Evolutionary conservation across 176 grass and related monocot species (phyloP).

Genomic region (Melocanna baccifera): DNA sequence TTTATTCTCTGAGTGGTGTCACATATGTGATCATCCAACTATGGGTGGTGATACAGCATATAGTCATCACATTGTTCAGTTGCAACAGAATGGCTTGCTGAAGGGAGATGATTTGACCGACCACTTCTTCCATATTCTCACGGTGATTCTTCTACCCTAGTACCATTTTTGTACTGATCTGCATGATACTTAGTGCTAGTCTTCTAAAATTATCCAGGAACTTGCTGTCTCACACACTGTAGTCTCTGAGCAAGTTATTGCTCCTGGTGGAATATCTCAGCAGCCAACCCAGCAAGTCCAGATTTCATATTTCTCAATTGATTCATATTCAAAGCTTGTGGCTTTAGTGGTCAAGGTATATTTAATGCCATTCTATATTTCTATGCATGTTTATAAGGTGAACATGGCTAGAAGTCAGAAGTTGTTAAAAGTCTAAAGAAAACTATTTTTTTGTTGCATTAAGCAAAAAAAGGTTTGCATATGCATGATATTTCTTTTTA

Average conservation of each 20-base stretch:
- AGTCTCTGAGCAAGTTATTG: conserved; percentile 55
- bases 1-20: conserved; percentile 86
- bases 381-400: neutral
- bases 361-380: conserved; percentile 6
- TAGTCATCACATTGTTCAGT: conserved; percentile 65
- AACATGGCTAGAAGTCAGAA: neutral
- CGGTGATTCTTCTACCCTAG: conserved; percentile 36
- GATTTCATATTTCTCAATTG: conserved; percentile 81
- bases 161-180: conserved; percentile 22
- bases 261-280: conserved; percentile 45
- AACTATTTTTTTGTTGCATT: neutral
- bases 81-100: conserved; percentile 79
- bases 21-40: conserved; percentile 76
- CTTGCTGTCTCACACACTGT: conserved; percentile 62
- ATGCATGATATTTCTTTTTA: neutral
- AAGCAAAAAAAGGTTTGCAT: neutral
- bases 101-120: conserved; percentile 90
- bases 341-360: conserved; percentile 77
- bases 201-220: conserved; percentile 51
- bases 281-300: conserved; percentile 48
- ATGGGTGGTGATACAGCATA: conserved; percentile 77
- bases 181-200: conserved; percentile 17
- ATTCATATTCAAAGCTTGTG: conserved; percentile 86
- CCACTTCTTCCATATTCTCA: conserved; percentile 71
- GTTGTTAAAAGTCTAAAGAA: neutral